Base-by-base conservation (phyloP, 176 grass and related monocot species). In the Rhynchospora tenuis region DNA sequence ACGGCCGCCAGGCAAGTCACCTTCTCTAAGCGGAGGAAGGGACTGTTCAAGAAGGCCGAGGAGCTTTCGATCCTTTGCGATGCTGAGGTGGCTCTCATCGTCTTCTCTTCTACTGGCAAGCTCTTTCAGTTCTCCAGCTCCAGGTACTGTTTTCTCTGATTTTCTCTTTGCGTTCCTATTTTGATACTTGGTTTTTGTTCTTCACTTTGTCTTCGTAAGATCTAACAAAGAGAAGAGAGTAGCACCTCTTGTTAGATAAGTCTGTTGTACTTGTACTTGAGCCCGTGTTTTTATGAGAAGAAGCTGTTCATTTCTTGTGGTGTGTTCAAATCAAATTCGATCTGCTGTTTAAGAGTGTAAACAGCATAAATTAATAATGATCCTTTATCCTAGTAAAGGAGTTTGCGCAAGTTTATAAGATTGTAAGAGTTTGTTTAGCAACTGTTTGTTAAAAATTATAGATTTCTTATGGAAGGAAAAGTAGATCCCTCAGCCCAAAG, bases 41-140 rank as follows among this genome's bases (percentile, higher is more conserved):
- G 94, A 56, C 84, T 97, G 81, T 94, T 89, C 91, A 97, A 97
- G 89, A 97, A 97, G 86, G 94, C 94, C 63, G 91, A 97, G 86
- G 94, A 97, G 86, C 91, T 97, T 56, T 81, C 88, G 4, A 90
- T 97, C 79, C 94, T 97, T 59, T 97, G 94, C 86, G 94, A 97
- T 80, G 91, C 91, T 64, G 94, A 97, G 78, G 90, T 97, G 78
- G 91, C 86, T 16, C 94, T 97, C 79, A 42, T 97, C 82, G 90
- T 97, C 69, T 97, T 94, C 82, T 97, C 94, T 84, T 84, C 94
- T 70, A 94, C 94, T 82, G 94, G 94, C 83, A 97, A 88, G 87
- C 92, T 97, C 87, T 97, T 91, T 59, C 90, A 97, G 82, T 94
- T 85, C 92, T 91, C 92, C 11, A 97, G 90, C 88, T 92, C 94